Conservation (phyloP, 2,329 filamentous ascomycete species). For the Neopestalotiopsis sp. region DNA sequence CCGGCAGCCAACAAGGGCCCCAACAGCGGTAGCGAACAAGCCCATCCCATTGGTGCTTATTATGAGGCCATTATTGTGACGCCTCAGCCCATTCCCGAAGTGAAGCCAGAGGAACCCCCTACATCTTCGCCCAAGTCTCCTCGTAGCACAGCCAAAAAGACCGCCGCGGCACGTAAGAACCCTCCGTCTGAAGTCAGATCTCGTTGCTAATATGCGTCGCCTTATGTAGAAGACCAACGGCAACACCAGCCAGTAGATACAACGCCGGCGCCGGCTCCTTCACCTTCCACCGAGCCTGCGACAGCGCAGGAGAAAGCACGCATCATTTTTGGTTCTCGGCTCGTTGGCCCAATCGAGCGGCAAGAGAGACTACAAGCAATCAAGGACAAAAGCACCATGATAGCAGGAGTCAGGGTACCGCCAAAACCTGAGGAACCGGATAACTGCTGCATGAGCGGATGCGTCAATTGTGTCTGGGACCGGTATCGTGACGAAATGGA, state of each 20-base stretch:
- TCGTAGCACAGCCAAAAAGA: conserved; percentile 30
- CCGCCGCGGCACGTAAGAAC: conserved; percentile 30
- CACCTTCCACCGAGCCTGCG: conserved; percentile 44
- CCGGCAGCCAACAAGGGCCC: conserved; percentile 27
- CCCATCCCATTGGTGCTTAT: conserved; percentile 61
- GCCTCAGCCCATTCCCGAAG: conserved; percentile 45
- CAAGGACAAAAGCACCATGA: conserved; percentile 62
- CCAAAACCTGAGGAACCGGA: conserved; percentile 88
- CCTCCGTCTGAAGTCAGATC: not conserved
- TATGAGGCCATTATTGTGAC: conserved; percentile 62
- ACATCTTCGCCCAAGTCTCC: conserved; percentile 42
- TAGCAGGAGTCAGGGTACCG: conserved; percentile 84
- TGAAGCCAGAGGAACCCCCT: conserved; percentile 52
- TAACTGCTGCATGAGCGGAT: conserved; percentile 99
- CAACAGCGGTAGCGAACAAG: conserved; percentile 41
- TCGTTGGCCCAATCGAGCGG: conserved; percentile 76
- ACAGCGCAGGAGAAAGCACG: conserved; percentile 61
- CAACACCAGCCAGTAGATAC: conserved; percentile 21
- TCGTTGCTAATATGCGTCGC: conserved; percentile 15
- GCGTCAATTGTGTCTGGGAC: conserved; percentile 98
- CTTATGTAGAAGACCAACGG: conserved; percentile 13
- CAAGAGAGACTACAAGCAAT: conserved; percentile 64
- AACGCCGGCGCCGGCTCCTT: conserved; percentile 17
- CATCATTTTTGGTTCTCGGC: conserved; percentile 82
- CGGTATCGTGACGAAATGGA: conserved; percentile 90